These are phyloP conservation scores for Apiospora kogelbergensis DNA, from an alignment of 2,329 filamentous ascomycete genomes.

Conservation along the genomic window DNA sequence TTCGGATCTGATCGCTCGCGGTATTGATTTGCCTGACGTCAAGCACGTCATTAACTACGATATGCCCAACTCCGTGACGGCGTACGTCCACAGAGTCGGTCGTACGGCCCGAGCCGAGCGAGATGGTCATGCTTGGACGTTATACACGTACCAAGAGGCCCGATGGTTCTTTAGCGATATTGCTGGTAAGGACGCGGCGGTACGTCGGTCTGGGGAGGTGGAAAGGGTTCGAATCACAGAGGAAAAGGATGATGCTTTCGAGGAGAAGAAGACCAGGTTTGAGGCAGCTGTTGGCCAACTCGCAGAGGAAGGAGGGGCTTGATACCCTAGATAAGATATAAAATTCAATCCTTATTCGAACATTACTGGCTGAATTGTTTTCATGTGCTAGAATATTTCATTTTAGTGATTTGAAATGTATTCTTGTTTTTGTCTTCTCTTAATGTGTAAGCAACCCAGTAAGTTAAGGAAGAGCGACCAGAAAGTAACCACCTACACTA, in stretches of 20 bases:
- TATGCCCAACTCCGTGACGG: conserved; percentile 75
- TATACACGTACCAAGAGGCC: conserved; percentile 79
- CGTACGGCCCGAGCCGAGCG: conserved; percentile 83
- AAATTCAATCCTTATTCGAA: not conserved
- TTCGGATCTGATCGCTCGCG: conserved; percentile 89
- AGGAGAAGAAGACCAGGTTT: not conserved
- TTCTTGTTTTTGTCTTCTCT: too few species aligned
- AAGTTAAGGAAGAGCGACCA: too few species aligned
- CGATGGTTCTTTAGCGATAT: conserved; percentile 92
- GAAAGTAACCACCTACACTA: too few species aligned
- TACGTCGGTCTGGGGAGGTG: conserved; percentile 46
- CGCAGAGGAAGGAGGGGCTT: not conserved
- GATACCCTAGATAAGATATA: not conserved
- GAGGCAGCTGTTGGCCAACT: not conserved
- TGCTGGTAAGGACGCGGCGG: conserved; percentile 50
- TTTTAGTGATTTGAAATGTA: too few species aligned
- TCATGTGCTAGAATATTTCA: too few species aligned
- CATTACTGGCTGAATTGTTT: not conserved
- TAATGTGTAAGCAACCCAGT: too few species aligned
- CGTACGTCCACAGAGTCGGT: conserved; percentile 89
- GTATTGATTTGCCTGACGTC: conserved; percentile 78
- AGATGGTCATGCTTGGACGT: conserved; percentile 77
- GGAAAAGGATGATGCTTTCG: conserved; percentile 22
- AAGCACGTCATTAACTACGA: conserved; percentile 94
- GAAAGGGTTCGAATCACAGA: conserved; percentile 46